These are phyloP conservation scores for Candida tammaniensis DNA, from an alignment of 805 yeast genomes.

Conservation along the genomic window DNA sequence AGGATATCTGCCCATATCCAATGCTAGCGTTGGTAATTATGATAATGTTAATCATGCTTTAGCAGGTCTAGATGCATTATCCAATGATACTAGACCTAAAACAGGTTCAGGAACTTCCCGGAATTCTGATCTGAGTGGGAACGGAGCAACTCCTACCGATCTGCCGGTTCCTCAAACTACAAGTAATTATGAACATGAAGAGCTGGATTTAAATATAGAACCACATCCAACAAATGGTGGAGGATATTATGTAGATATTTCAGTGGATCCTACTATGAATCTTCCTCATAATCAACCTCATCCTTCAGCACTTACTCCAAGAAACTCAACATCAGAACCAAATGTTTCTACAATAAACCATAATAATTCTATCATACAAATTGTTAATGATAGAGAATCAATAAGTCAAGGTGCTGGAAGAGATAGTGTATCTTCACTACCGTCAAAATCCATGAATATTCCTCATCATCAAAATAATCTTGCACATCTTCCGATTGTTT, in stretches of 20 bases:
- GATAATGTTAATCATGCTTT: constrained; percentile 41
- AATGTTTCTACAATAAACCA: constrained; percentile 16
- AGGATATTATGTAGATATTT: constrained; percentile 43
- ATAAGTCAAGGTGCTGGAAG: constrained; percentile 31
- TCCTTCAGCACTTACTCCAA: constrained; percentile 25
- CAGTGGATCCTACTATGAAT: constrained; percentile 45
- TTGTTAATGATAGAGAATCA: constrained; percentile 37
- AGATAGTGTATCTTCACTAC: constrained; percentile 41
- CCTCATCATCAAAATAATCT: constrained; percentile 42
- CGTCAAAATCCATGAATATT: constrained; percentile 44
- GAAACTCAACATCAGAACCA: constrained; percentile 26
- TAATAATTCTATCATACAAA: constrained; percentile 41
- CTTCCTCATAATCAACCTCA: constrained; percentile 41
- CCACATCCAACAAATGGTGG: constrained; percentile 34
- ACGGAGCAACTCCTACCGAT: constrained; percentile 22
- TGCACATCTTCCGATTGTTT: constrained; percentile 42
- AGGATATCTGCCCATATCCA: constrained; percentile 34
- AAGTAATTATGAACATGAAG: constrained; percentile 13
- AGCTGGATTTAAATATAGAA: constrained; percentile 20
- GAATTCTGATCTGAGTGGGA: constrained; percentile 8
- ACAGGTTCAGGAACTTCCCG: constrained; percentile 25
- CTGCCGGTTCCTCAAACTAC: constrained; percentile 18
- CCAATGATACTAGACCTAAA: constrained; percentile 20
- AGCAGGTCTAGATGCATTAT: constrained; percentile 43
- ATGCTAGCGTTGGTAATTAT: constrained; percentile 38